Evolutionary conservation across 108 stramenopile species (phyloP), one percentile per base, ranked within the genome.

Genomic region (Cyclotella cryptica): DNA sequence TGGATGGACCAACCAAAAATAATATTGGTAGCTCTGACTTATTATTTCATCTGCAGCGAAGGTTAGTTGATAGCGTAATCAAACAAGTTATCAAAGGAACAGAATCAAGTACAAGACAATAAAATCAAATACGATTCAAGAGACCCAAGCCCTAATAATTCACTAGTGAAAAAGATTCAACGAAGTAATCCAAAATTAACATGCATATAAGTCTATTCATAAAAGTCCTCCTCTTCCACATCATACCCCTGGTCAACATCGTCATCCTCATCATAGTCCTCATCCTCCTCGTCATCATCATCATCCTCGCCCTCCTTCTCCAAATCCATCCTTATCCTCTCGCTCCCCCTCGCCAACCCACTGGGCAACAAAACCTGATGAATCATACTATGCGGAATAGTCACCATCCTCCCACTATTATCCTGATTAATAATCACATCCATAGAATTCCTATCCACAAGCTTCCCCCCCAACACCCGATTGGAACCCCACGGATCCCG

Each of bases 401-500:
- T 94, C 11, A 94, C 93, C 88, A 92, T 88, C 35, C 92, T 80
- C 53, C 93, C 93, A 57, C 91, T 88, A 35, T 80, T 80, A 65
- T 81, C 76, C 46, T 89, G 74, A 66, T 91, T 93, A 54, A 96
- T 90, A 39, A 91, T 79, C 0, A 96, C 77, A 74, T 96, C 92
- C 86, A 96, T 82, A 5, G 92, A 77, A 71, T 94, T 94, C 35
- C 95, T 85, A 69, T 91, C 91, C 21, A 93, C 75, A 19, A 96
- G 71, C 54, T 86, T 89, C 0, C 95, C 96, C n/a, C 74, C 71
- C 69, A 94, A 59, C 11, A 89, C 85, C 10, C 96, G 69, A 69
- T 96, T 96, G 22, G 92, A 92, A 12, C 90, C 84, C 83, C 85
- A 93, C 7, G 93, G 93, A 84, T 96, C 93, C 30, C 78, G 71